A percentile compares a stretch with the other conserved stretches of the same genome.
phyloP scores from a whole-genome alignment of 2,329 filamentous ascomycete species.

The Colletotrichum sojae region DNA sequence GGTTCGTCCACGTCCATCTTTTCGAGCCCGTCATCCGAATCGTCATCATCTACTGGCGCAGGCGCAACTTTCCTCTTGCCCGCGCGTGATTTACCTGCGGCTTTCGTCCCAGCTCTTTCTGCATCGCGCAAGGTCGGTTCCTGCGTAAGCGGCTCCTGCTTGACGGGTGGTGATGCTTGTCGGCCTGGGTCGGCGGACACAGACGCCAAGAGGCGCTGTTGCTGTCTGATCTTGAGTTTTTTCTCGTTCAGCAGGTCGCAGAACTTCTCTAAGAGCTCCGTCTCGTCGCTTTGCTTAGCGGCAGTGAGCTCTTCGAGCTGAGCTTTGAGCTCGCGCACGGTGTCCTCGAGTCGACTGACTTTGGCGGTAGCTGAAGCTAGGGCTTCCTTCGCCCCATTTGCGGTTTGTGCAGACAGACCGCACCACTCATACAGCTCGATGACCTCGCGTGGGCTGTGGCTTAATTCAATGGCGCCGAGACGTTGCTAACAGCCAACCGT shows the following conservation, averaged over 20 bases:
- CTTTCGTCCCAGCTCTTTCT: constrained; percentile 44
- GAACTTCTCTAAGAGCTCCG: constrained; percentile 77
- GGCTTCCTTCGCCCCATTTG: constrained; percentile 59
- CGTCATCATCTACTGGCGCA: constrained; percentile 52
- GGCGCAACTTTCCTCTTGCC: constrained; percentile 65
- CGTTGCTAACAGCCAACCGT: constrained; percentile 67
- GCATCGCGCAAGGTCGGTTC: constrained; percentile 45
- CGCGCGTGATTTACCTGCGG: constrained; percentile 55
- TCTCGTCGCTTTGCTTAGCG: constrained; percentile 77
- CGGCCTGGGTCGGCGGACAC: constrained; percentile 58
- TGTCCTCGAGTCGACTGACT: constrained; percentile 65
- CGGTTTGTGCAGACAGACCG: constrained; percentile 66
- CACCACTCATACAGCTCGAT: constrained; percentile 81
- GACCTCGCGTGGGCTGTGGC: constrained; percentile 68
- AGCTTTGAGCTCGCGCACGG: constrained; percentile 70
- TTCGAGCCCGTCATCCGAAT: constrained; percentile 63
- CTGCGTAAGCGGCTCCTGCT: constrained; percentile 46
- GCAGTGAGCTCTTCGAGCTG: constrained; percentile 77
- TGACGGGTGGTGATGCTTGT: constrained; percentile 62
- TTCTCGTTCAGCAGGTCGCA: constrained; percentile 81
- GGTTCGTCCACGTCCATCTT: constrained; percentile 65
- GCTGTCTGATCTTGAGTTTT: constrained; percentile 83
- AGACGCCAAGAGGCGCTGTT: constrained; percentile 72
- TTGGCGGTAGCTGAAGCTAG: constrained; percentile 59
- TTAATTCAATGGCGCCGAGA: constrained; percentile 75